Base-by-base conservation (phyloP, 495 filamentous ascomycete species). In the Hypoxylon cercidicola region DNA sequence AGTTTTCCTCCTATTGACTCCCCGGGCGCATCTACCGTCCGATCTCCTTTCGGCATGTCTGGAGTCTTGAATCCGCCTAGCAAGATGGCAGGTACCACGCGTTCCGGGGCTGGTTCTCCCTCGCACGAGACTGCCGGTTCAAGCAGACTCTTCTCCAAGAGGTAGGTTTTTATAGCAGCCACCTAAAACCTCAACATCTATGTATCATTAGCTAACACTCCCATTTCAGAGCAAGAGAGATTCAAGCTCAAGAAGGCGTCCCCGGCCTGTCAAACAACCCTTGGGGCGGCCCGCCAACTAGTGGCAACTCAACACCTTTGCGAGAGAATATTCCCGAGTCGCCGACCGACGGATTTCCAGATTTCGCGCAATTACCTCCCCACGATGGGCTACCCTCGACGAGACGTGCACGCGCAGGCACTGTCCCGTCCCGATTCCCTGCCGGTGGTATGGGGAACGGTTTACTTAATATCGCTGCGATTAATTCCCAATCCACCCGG, bases 251-350 rank as follows among this genome's bases (percentile, higher is more conserved):
- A 79, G 96, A 98, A 83, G 93, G 93, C 37, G 80, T 86, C 32
- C 68, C 81, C 46, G 81, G 82, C 40, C 76, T 96, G 61, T 88
- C 89, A 64, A 84, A 92, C 49, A 92, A 90, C 74, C 87, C 93
- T 23, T 98, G 96, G 95, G 94, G 93, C 25, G 79, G 79, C 1
- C 93, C 95, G 37, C 95, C 95, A 52, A 94, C 96, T 30, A 96
- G 93, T 74, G 93, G 93, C 55, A 90, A 96, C 79, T 97, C 95
- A 44, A 98, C 95, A 18, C 96, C 95, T 61, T 84, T 99, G 56
- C 90, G 95, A 61, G 95, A 98, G 78, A 97, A 95, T 55, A 97
- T 97, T 51, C 96, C 95, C 64, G 95, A 99, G 79, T 96, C 93
- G n/a, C 93, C 90, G 53, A 93, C 92, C 69, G 95, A 97, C 78